A percentile compares a stretch with the other conserved stretches of the same genome.
Conservation (phyloP, 352 stramenopile genomes). For the Phytophthora fragariae region DNA sequence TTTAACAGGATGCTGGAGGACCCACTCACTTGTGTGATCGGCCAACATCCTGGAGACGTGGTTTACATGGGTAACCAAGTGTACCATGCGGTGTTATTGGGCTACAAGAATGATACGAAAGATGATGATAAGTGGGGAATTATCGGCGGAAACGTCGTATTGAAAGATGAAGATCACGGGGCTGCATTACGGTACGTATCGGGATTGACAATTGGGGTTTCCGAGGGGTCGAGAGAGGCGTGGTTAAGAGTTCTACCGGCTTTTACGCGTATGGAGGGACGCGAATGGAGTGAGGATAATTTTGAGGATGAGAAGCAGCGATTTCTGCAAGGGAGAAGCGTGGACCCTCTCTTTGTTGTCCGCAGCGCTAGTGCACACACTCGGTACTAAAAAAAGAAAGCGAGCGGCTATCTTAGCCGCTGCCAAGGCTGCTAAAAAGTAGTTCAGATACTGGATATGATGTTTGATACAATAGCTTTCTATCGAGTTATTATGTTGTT, state of each 20-base stretch:
- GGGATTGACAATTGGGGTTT: neutral
- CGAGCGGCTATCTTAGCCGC: neutral
- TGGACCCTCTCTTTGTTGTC: neutral
- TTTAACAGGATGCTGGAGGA: neutral
- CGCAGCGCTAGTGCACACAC: neutral
- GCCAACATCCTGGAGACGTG: neutral
- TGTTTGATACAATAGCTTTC: neutral
- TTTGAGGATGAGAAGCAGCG: neutral
- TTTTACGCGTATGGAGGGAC: neutral
- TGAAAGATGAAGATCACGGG: neutral
- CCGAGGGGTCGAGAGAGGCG: neutral
- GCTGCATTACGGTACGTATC: neutral
- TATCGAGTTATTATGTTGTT: neutral
- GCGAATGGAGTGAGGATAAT: neutral
- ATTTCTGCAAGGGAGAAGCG: neutral
- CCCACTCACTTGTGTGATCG: neutral
- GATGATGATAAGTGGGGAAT: neutral
- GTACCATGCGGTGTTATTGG: neutral
- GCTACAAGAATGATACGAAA: neutral
- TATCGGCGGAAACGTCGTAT: neutral
- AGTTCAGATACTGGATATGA: neutral
- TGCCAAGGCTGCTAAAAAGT: neutral
- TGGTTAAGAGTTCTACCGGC: neutral
- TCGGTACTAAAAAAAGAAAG: neutral
- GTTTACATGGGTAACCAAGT: neutral